These are phyloP conservation scores for Penicilliopsis zonata DNA, from an alignment of 495 filamentous ascomycete species.

Conservation along the genomic window DNA sequence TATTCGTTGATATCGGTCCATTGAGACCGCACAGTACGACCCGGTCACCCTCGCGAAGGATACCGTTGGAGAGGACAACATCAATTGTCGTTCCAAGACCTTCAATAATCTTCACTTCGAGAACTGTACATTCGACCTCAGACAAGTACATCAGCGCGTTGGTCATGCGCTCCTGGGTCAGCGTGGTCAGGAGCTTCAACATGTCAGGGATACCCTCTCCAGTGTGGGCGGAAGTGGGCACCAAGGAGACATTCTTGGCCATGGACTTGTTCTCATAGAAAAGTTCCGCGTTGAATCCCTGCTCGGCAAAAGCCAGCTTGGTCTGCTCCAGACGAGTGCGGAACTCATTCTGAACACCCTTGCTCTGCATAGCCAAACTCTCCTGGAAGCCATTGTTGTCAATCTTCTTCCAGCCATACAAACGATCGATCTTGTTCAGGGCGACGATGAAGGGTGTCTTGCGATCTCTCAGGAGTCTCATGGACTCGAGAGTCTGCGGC, in stretches of 20 bases:
- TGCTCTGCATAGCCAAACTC: slow-evolving; percentile 78
- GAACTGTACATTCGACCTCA: slow-evolving; percentile 92
- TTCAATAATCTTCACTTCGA: slow-evolving; percentile 98
- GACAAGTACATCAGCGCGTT: slow-evolving; percentile 96
- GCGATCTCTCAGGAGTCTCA: slow-evolving; percentile 81
- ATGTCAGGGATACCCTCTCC: slow-evolving; percentile 99
- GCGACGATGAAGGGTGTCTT: slow-evolving; percentile 99
- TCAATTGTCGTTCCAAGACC: slow-evolving; percentile 98
- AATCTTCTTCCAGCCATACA: slow-evolving; percentile 95
- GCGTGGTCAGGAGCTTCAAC: slow-evolving; percentile 83
- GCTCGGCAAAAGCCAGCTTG: slow-evolving; percentile 87
- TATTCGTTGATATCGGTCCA: slow-evolving; percentile 86
- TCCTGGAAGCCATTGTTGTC: slow-evolving; percentile 98
- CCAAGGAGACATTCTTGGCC: slow-evolving; percentile 82
- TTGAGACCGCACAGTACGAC: slow-evolving; percentile 93
- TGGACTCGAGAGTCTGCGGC: slow-evolving; percentile 95
- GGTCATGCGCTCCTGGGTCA: slow-evolving; percentile 97
- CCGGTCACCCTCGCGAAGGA: slow-evolving; percentile 86
- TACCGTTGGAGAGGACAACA: slow-evolving; percentile 92
- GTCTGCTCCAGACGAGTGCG: slow-evolving; percentile 78
- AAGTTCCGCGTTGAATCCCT: slow-evolving; percentile 94
- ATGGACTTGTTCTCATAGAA: slow-evolving; percentile 98
- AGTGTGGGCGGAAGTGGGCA: slow-evolving; percentile 94
- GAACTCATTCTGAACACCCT: slow-evolving; percentile 92
- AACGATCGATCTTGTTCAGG: slow-evolving; percentile 99